Percentiles rank a stretch among this genome's conserved stretches.
These are phyloP conservation scores for Coprinopsis marcescibilis DNA, from an alignment of 768 basidiomycete genomes.

Conservation along the genomic window DNA sequence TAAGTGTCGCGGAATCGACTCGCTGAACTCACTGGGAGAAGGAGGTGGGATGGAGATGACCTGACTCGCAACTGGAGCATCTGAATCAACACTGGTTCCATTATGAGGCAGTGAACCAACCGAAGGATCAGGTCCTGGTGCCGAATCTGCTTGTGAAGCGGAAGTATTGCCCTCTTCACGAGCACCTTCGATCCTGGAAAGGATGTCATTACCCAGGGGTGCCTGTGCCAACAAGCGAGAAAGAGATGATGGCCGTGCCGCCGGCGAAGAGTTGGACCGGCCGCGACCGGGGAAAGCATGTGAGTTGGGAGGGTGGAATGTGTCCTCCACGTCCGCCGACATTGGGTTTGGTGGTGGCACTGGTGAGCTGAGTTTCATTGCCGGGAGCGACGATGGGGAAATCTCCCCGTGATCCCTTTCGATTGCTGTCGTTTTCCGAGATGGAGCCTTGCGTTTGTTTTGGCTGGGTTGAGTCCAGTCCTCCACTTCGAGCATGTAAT, in stretches of 20 bases:
- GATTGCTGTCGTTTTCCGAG: conserved; percentile 45
- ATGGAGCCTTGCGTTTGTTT: conserved; percentile 52
- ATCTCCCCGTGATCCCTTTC: conserved; percentile 15
- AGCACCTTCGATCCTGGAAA: background rate
- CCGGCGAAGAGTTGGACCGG: conserved; percentile 62
- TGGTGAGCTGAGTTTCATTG: conserved; percentile 17
- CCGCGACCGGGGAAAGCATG: conserved; percentile 59
- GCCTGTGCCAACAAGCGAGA: conserved; percentile 79
- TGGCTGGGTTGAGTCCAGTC: conserved; percentile 81
- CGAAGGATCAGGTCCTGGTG: conserved; percentile 9
- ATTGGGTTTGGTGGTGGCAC: conserved; percentile 50
- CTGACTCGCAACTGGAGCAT: background rate
- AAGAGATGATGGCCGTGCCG: conserved; percentile 71
- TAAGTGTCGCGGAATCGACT: conserved; percentile 31
- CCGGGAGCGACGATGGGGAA: conserved; percentile 32
- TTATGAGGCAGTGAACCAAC: conserved; percentile 10
- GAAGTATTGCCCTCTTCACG: conserved; percentile 5
- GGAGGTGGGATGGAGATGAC: conserved; percentile 30
- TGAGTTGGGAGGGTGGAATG: conserved; percentile 65
- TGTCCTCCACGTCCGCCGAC: conserved; percentile 67
- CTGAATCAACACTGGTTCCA: conserved; percentile 21
- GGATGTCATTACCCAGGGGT: conserved; percentile 31
- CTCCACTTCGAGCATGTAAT: conserved; percentile 90
- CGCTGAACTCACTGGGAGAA: conserved; percentile 28
- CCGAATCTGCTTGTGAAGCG: conserved; percentile 16